phyloP scores from a whole-genome alignment of 2,329 filamentous ascomycete genomes.

The Pyrenophora tritici-repentis region DNA sequence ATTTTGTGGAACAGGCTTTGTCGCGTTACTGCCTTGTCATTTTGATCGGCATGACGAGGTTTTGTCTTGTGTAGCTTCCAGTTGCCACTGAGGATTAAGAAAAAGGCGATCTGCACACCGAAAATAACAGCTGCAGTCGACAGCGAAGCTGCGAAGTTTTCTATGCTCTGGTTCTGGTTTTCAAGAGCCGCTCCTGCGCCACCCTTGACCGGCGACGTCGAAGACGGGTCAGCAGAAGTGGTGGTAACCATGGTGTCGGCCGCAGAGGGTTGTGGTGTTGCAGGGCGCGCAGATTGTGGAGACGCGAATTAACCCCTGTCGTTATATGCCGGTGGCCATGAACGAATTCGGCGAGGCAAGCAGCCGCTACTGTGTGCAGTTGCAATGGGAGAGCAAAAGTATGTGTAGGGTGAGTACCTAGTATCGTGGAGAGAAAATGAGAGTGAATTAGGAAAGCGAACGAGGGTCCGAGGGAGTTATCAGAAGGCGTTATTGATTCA shows the following conservation, averaged over 20 bases:
- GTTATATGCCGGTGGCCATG: constrained; percentile 13
- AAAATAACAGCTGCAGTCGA: constrained; percentile 45
- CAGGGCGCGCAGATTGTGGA: constrained; percentile 3
- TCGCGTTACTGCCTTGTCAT: constrained; percentile 29
- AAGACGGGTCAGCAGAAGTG: not conserved
- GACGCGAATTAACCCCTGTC: constrained; percentile 12
- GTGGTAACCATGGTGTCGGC: constrained; percentile 15
- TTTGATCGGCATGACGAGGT: constrained; percentile 18
- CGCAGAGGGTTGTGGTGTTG: constrained; percentile 1
- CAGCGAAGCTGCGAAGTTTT: constrained; percentile 46
- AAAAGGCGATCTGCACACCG: constrained; percentile 40
- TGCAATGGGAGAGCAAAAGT: not conserved
- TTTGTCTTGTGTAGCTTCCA: constrained; percentile 38
- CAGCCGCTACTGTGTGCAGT: constrained; percentile 4
- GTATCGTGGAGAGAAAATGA: not conserved
- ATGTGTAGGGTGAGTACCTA: not conserved
- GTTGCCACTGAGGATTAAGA: constrained; percentile 46
- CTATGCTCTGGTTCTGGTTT: constrained; percentile 41
- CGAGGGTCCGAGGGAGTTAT: constrained; percentile 4
- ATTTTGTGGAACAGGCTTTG: constrained; percentile 47
- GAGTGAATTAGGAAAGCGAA: constrained; percentile 4
- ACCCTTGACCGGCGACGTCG: constrained; percentile 2
- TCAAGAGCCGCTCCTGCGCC: constrained; percentile 18
- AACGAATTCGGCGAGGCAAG: not conserved
- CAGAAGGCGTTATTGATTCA: constrained; percentile 10